Percentiles rank a stretch among this genome's conserved stretches.
Evolutionary conservation across 768 basidiomycete genomes (phyloP).

Genomic region (Tulasnella sp.): DNA sequence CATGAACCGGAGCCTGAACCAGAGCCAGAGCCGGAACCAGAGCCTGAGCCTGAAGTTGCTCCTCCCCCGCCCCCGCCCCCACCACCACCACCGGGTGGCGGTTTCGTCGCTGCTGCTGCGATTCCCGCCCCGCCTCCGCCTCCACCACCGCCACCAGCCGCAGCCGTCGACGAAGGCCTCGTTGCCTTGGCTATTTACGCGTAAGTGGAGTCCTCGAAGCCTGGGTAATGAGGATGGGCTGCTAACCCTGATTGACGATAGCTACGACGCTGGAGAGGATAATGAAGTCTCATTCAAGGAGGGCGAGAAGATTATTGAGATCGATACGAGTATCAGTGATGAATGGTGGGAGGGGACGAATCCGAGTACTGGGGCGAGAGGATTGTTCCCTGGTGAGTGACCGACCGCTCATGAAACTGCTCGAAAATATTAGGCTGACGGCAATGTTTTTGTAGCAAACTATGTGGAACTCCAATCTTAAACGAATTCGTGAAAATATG

Average conservation of each 20-base stretch:
- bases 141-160: conserved; percentile 19
- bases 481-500: background rate
- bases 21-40: conserved; percentile 20
- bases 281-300: conserved; percentile 82
- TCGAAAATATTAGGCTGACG: background rate
- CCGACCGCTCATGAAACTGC: background rate
- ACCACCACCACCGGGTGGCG: conserved; percentile 24
- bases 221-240: background rate
- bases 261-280: conserved; percentile 83
- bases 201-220: conserved; percentile 31
- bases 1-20: conserved; percentile 35
- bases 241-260: conserved; percentile 27
- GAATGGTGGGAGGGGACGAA: conserved; percentile 81
- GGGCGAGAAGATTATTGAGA: conserved; percentile 65
- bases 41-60: conserved; percentile 31
- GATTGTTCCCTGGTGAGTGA: conserved; percentile 62
- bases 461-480: conserved; percentile 9
- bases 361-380: conserved; percentile 37
- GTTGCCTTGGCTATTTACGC: conserved; percentile 58
- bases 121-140: conserved; percentile 36
- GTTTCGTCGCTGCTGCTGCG: conserved; percentile 38
- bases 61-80: conserved; percentile 30
- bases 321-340: conserved; percentile 66
- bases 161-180: conserved; percentile 42
- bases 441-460: background rate